Conservation (phyloP, 1,284 basidiomycete genomes). For the Dichomitus squalens region DNA sequence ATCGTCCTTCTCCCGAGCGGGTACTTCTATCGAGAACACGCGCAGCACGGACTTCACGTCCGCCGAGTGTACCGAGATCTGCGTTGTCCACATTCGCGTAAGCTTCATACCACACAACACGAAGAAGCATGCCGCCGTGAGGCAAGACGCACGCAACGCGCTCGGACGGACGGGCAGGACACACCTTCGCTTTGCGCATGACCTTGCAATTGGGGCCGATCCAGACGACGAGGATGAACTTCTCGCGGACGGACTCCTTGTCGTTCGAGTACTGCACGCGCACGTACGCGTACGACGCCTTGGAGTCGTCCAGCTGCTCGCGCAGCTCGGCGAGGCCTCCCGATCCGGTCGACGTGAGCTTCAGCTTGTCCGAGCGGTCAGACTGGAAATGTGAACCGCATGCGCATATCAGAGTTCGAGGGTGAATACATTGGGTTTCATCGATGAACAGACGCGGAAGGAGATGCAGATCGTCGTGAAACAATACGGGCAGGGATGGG, state of each 20-base stretch:
- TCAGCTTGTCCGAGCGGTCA: constrained; percentile 84
- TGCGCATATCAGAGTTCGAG: not conserved
- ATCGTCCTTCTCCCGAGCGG: constrained; percentile 80
- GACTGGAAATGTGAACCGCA: constrained; percentile 43
- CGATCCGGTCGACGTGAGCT: constrained; percentile 74
- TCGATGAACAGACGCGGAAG: not conserved
- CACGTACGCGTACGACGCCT: constrained; percentile 83
- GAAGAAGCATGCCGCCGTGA: no score
- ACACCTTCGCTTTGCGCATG: constrained; percentile 89
- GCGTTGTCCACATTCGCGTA: not conserved
- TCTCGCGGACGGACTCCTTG: constrained; percentile 85
- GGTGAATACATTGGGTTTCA: not conserved
- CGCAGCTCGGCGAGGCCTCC: constrained; percentile 80
- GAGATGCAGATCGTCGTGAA: not conserved
- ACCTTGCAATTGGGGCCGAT: constrained; percentile 85
- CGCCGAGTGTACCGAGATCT: constrained; percentile 89
- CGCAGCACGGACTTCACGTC: constrained; percentile 83
- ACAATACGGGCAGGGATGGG: not conserved
- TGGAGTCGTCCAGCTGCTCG: constrained; percentile 70
- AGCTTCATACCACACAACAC: no score
- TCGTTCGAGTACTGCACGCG: constrained; percentile 86
- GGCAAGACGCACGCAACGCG: no score
- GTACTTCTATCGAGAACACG: constrained; percentile 84
- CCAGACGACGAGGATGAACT: constrained; percentile 90
- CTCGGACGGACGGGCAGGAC: constrained; percentile 29